phyloP scores from a whole-genome alignment of 1,284 basidiomycete species.

The Ceratobasidium sp. region DNA sequence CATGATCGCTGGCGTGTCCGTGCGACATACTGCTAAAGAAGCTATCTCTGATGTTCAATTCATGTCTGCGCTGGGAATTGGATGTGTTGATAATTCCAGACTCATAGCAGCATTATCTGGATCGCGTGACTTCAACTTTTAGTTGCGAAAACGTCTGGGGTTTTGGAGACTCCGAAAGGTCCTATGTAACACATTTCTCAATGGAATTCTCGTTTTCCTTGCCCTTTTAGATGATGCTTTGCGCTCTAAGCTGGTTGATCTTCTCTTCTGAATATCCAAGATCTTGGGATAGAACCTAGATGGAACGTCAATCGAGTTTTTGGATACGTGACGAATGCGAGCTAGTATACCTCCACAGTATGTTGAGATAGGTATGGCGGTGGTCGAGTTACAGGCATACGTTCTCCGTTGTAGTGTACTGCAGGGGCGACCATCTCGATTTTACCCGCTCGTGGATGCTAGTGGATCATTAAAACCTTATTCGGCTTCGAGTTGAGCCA shows the following conservation, averaged over 20 bases:
- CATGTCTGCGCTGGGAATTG: no score
- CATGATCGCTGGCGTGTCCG: no score
- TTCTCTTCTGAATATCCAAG: conserved; percentile 68
- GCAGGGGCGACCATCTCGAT: conserved; percentile 88
- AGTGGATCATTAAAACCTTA: conserved; percentile 25
- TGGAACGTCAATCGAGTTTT: neutral
- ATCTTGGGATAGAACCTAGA: conserved; percentile 66
- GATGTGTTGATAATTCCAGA: no score
- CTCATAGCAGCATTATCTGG: no score
- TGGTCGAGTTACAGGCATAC: conserved; percentile 74
- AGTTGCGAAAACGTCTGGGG: no score
- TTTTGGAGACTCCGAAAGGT: no score
- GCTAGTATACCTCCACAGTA: conserved; percentile 68
- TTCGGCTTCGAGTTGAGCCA: conserved; percentile 39
- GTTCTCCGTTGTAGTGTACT: conserved; percentile 85
- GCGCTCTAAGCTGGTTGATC: conserved; percentile 61
- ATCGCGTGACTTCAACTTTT: no score
- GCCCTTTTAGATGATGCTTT: conserved; percentile 59
- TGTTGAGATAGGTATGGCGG: conserved; percentile 88
- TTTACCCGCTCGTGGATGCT: conserved; percentile 81
- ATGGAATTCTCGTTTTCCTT: no score
- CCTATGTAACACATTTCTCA: no score
- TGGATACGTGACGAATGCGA: conserved; percentile 10
- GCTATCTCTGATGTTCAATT: neutral
- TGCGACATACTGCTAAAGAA: no score